These are phyloP conservation scores for Hemisphaericaspora xylanilytica DNA, from an alignment of 1,139 yeast species.

Conservation along the genomic window DNA sequence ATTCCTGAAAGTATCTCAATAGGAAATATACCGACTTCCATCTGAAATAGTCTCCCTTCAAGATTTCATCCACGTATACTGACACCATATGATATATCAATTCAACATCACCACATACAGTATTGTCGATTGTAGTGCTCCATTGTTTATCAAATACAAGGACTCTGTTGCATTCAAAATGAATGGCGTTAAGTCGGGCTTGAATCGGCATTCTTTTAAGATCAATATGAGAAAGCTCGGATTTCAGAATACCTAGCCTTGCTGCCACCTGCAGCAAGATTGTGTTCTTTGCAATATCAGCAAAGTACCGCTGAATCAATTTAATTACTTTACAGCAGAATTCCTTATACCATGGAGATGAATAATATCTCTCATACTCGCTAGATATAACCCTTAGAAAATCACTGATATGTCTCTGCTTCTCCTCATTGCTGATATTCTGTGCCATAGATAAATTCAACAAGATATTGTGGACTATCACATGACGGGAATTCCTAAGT, in stretches of 20 bases:
- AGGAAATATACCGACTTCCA: slow-evolving; percentile 31
- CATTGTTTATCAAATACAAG: neutral
- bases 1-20: slow-evolving; percentile 20
- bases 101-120: slow-evolving; percentile 20
- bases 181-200: slow-evolving; percentile 26
- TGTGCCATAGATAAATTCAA: slow-evolving; percentile 18
- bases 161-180: slow-evolving; percentile 19
- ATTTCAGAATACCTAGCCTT: slow-evolving; percentile 31
- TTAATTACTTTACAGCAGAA: slow-evolving; percentile 29
- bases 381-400: slow-evolving; percentile 25
- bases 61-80: slow-evolving; percentile 27
- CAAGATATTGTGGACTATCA: slow-evolving; percentile 21
- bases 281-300: slow-evolving; percentile 16
- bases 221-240: slow-evolving; percentile 24
- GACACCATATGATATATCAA: slow-evolving; percentile 31
- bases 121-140: neutral
- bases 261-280: slow-evolving; percentile 22
- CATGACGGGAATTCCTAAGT: slow-evolving; percentile 20
- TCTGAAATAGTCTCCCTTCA: slow-evolving; percentile 20
- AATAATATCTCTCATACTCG: slow-evolving; percentile 28
- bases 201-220: slow-evolving; percentile 25
- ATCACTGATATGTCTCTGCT: slow-evolving; percentile 18
- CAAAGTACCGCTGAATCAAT: slow-evolving; percentile 23
- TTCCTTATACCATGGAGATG: slow-evolving; percentile 26
- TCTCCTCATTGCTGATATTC: slow-evolving; percentile 2